These are phyloP conservation scores for Pseudogymnoascus sp. DNA, from an alignment of 2,329 filamentous ascomycete species.

Conservation along the genomic window DNA sequence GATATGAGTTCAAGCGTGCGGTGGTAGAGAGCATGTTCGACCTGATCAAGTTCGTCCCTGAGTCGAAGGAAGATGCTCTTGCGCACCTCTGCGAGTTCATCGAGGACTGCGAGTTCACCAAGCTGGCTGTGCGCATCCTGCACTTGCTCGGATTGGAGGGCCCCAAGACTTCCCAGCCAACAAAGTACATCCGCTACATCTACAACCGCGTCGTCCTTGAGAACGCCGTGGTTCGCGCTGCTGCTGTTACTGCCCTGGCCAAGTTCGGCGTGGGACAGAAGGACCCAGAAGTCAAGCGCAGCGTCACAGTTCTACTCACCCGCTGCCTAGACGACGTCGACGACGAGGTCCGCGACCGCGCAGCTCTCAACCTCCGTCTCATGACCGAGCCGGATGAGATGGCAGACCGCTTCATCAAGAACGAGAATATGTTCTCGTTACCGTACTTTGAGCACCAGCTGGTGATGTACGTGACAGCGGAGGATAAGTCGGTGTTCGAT, in stretches of 20 bases:
- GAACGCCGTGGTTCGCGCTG: conserved; percentile 90
- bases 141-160: conserved; percentile 92
- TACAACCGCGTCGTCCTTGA: conserved; percentile 97
- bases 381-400: conserved; percentile 80
- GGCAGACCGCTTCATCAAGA: conserved; percentile 84
- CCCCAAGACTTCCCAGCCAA: conserved; percentile 88
- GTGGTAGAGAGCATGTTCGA: conserved; percentile 99
- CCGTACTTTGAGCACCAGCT: conserved; percentile 95
- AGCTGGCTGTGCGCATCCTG: conserved; percentile 88
- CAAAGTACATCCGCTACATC: conserved; percentile 98
- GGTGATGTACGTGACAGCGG: conserved; percentile 93
- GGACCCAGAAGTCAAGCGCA: conserved; percentile 93
- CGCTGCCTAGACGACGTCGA: conserved; percentile 94
- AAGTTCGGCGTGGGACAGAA: conserved; percentile 97
- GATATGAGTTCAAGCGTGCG: conserved; percentile 95
- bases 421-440: conserved; percentile 92
- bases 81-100: conserved; percentile 98
- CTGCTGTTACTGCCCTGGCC: conserved; percentile 87
- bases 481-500: conserved; percentile 77
- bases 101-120: conserved; percentile 98
- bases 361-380: conserved; percentile 81
- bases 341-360: conserved; percentile 93
- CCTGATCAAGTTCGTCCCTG: conserved; percentile 96
- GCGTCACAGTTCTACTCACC: conserved; percentile 84
- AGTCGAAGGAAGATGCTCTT: conserved; percentile 71